Evolutionary conservation across 169 alveolate genomes (phyloP).

Genomic region (Babesia sp.): DNA sequence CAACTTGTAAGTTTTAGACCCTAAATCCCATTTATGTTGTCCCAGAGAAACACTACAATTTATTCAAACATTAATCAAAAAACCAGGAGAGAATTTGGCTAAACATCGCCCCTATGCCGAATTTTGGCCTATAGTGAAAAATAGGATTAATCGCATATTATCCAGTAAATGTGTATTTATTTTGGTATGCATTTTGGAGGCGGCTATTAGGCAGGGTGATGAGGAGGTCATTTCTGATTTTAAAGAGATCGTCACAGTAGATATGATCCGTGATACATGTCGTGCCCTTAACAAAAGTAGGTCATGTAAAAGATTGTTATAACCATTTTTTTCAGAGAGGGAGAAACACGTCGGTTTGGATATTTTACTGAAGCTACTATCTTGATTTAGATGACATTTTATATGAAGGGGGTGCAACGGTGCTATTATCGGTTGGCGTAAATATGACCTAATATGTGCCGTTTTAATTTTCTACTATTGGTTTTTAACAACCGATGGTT

Average conservation of each 20-base stretch:
- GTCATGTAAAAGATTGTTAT: neutral
- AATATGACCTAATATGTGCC: too few relatives aligned
- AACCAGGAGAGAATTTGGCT: constrained; percentile 26
- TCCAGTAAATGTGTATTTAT: constrained; percentile 36
- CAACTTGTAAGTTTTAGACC: constrained; percentile 32
- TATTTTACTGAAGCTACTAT: constrained; percentile 5
- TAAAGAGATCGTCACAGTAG: constrained; percentile 1
- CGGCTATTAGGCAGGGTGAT: constrained; percentile 23
- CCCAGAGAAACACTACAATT: constrained; percentile 38
- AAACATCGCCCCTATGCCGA: constrained; percentile 6
- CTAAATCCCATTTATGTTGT: neutral
- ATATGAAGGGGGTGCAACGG: too few relatives aligned
- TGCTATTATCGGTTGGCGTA: too few relatives aligned
- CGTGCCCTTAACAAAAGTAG: constrained; percentile 3
- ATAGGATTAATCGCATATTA: constrained; percentile 16
- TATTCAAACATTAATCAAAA: constrained; percentile 49
- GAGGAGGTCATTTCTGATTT: constrained; percentile 25
- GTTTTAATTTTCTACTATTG: too few relatives aligned
- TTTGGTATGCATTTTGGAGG: constrained; percentile 51
- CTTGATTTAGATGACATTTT: too few relatives aligned
- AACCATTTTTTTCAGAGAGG: neutral
- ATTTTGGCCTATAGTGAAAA: constrained; percentile 46
- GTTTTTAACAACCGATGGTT: too few relatives aligned
- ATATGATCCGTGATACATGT: neutral
- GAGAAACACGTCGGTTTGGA: constrained; percentile 35